Base-by-base conservation (phyloP, 2,329 filamentous ascomycete genomes). In the Trichoderma endophyticum region DNA sequence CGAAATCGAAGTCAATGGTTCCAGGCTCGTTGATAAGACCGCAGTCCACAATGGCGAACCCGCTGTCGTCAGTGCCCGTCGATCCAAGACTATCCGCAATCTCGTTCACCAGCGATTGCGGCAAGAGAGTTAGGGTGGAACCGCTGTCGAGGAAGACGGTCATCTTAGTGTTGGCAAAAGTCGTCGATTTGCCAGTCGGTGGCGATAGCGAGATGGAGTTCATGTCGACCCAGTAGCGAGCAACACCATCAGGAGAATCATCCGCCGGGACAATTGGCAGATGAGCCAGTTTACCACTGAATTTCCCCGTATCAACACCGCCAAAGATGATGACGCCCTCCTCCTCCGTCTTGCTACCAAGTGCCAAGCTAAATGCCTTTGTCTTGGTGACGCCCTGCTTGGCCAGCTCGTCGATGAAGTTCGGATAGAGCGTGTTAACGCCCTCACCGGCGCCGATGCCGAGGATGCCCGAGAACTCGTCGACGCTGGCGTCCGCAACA, bases 91-190 rank as follows among this genome's bases (percentile, higher is more conserved):
- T 85, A 26, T 79, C 76, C 24, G 85, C 85, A 36, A 90, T 85
- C 56, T 77, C 74, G n/a, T 80, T 76, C 56, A 86, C 86, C 36
- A 93, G 80, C 24, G 79, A 78, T 70, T 87, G 81, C 1, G 92
- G 92, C 2, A 94, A 83, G 70, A 93, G 87, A 64, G 88, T 91
- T 76, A 93, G 83, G 15, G 90, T 92, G 28, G 89, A 90, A 7
- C 92, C 92, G 30, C 89, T 92, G 81, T 94, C 92, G 57, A 93
- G 85, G 68, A 93, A 89, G 12, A 92, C 90, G 14, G 88, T 84
- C 75, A 85, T 81, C 18, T 75, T 75, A 59, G 81, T 81, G 76
- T 80, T 80, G 51, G 77, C 67, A 74, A 85, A 85, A 24, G 72
- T 39, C 48, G 67, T 59, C 8, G 68, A 72, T 61, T 74, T 59